Percentiles rank a stretch among this genome's conserved stretches.
These are phyloP conservation scores for Botrytis cinerea DNA, from an alignment of 2,329 filamentous ascomycete genomes.

Conservation along the genomic window DNA sequence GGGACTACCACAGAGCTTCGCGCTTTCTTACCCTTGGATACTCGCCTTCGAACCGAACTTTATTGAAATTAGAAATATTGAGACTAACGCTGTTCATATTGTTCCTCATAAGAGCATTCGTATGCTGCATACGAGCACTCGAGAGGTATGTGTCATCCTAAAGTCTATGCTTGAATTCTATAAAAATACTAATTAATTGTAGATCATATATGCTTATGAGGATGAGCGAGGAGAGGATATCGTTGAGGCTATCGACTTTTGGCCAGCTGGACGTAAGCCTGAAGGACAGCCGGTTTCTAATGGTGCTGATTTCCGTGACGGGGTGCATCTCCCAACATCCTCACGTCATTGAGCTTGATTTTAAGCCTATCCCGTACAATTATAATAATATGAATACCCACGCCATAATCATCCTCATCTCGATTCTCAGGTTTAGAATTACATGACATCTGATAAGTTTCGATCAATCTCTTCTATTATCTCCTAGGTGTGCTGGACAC, in stretches of 20 bases:
- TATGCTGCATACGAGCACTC: slow-evolving; percentile 94
- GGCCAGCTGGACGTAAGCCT: slow-evolving; percentile 50
- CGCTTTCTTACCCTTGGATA: slow-evolving; percentile 94
- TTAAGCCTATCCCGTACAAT: slow-evolving; percentile 13
- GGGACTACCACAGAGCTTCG: slow-evolving; percentile 87
- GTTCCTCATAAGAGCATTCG: slow-evolving; percentile 95
- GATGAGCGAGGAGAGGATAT: slow-evolving; percentile 92
- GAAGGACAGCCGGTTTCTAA: slow-evolving; percentile 33
- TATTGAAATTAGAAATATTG: slow-evolving; percentile 93
- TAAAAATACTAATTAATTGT: slow-evolving; percentile 32
- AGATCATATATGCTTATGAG: slow-evolving; percentile 98
- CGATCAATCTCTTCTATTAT: slow-evolving; percentile 23
- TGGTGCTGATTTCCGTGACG: slow-evolving; percentile 28
- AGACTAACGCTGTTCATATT: slow-evolving; percentile 92
- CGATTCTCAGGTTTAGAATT: slow-evolving; percentile 21
- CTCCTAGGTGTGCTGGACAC: slow-evolving; percentile 25
- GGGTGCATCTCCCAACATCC: slow-evolving; percentile 33
- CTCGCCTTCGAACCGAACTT: slow-evolving; percentile 97
- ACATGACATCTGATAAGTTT: slow-evolving; percentile 23
- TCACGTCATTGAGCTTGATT: slow-evolving; percentile 34
- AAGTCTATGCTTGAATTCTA: slow-evolving; percentile 10
- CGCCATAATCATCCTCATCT: slow-evolving; percentile 24
- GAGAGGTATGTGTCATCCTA: slow-evolving; percentile 69
- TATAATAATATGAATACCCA: slow-evolving; percentile 23
- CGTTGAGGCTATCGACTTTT: slow-evolving; percentile 94